Evolutionary conservation across 768 basidiomycete genomes (phyloP).

Genomic region (Lentinula raphanica): DNA sequence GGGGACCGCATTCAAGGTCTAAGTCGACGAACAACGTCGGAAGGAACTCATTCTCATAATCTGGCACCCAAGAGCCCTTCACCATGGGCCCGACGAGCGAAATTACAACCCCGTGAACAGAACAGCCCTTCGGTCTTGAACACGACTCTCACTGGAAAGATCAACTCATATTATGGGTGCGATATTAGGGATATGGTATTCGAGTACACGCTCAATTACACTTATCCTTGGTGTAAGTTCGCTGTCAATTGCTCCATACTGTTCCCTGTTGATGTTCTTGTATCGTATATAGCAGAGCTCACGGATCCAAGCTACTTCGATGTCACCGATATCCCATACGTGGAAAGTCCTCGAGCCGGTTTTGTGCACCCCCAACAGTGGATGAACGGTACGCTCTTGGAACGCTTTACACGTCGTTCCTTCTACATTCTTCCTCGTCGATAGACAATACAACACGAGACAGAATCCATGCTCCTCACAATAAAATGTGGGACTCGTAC

Average conservation of each 20-base stretch:
- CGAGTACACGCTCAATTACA: conserved; percentile 70
- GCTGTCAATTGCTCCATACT: not conserved
- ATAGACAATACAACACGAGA: conserved; percentile 47
- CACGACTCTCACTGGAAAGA: not conserved
- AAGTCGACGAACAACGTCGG: not conserved
- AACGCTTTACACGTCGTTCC: not conserved
- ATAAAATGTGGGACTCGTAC: conserved; percentile 18
- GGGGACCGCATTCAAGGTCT: not conserved
- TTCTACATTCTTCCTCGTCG: not conserved
- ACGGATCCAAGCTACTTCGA: not conserved
- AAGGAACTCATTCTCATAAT: not conserved
- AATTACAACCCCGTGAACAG: not conserved
- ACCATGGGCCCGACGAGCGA: not conserved
- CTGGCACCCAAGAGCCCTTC: not conserved
- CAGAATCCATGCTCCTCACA: conserved; percentile 65
- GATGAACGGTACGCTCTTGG: not conserved
- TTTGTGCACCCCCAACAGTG: not conserved
- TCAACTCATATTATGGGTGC: conserved; percentile 49
- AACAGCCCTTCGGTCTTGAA: not conserved
- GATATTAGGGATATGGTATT: conserved; percentile 57
- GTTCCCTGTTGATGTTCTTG: not conserved
- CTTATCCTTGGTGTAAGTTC: conserved; percentile 50
- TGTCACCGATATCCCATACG: not conserved
- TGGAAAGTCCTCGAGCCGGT: not conserved
- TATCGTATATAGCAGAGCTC: not conserved